Evolutionary conservation across 257 asterid genomes (phyloP), one percentile per base, ranked within the genome.

Genomic region (Gardenia jasminoides): DNA sequence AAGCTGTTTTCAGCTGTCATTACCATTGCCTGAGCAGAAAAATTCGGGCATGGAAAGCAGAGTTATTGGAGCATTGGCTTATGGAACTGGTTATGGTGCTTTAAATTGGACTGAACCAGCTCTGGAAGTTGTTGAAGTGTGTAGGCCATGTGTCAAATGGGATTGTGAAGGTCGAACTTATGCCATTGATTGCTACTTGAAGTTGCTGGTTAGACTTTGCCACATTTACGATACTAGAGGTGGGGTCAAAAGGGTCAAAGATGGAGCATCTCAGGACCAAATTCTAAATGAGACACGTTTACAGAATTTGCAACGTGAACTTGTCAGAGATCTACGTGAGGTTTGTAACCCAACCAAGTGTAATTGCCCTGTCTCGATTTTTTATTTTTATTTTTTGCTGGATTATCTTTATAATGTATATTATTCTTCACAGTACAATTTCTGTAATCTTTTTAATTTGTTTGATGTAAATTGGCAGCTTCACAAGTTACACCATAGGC

Each of bases 11-110:
- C 98, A 93, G 90, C 83, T 93, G 85, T 93, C 98, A 44, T 82
- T 93, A 74, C 98, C 98, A 2, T 83, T 93, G 88, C 97, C 98
- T 67, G 97, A 92, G 78, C 96, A 91, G 75, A 90, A 87, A 80
- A 87, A 81, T 86, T 87, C 98, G 26, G 96, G 97, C 43, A 93
- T 80, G 91, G 98, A 93, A 81, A 88, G 97, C 87, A 85, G 98
- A 85, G 98, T 93, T 66, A 92, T 93, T 73, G 98, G 98, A 78
- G 98, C 98, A 43, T 86, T 93, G 82, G 98, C 98, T 69, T 93
- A 93, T 77, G 98, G 98, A 82, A 93, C 98, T 76, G 97, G 98
- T 85, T 93, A 93, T 83, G 98, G 98, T 78, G 97, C 97, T 47
- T 85, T 93, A 80, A 93, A 93, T 84, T 93, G 98, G 98, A 93